A percentile compares a stretch with the other conserved stretches of the same genome.
These are phyloP conservation scores for Azolla pinnata DNA, from an alignment of 75 land plant species.

Conservation along the genomic window DNA sequence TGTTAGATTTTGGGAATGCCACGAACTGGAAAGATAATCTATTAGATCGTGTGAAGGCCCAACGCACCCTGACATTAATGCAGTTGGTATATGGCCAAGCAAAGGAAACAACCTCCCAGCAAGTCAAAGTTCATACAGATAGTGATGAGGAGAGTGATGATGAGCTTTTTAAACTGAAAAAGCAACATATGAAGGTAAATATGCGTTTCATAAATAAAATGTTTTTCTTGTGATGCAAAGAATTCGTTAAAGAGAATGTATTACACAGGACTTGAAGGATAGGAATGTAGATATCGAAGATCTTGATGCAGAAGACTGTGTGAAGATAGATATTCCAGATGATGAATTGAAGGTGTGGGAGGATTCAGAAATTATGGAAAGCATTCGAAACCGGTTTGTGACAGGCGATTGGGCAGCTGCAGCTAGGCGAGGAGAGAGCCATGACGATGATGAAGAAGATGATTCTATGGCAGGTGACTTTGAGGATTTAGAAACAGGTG, in stretches of 20 bases:
- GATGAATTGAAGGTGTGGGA: conserved; percentile 45
- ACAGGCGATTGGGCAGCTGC: conserved; percentile 89
- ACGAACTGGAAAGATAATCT: conserved; percentile 76
- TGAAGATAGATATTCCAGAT: conserved; percentile 33
- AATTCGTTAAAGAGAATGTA: no score
- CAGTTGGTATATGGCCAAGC: conserved; percentile 77
- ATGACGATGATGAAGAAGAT: conserved; percentile 30
- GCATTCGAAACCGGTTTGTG: conserved; percentile 87
- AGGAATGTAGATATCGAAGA: conserved; percentile 30
- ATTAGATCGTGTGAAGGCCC: conserved; percentile 28
- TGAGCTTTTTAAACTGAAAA: conserved; percentile 74
- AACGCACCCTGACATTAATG: conserved; percentile 52
- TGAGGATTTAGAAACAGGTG: conserved; percentile 95
- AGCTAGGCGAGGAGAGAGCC: conserved; percentile 27
- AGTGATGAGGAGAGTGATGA: conserved; percentile 67
- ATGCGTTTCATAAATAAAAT: conserved; percentile 1
- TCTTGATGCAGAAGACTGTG: conserved; percentile 63
- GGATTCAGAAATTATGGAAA: conserved; percentile 39
- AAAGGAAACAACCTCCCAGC: conserved; percentile 13
- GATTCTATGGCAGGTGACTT: conserved; percentile 65
- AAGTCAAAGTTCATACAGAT: conserved; percentile 10
- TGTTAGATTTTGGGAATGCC: conserved; percentile 39
- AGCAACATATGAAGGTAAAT: conserved; percentile 41
- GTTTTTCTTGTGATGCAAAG: no score
- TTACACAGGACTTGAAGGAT: conserved; percentile 16